These are phyloP conservation scores for Fraxinus pennsylvanica DNA, from an alignment of 257 asterid genomes.

Conservation along the genomic window DNA sequence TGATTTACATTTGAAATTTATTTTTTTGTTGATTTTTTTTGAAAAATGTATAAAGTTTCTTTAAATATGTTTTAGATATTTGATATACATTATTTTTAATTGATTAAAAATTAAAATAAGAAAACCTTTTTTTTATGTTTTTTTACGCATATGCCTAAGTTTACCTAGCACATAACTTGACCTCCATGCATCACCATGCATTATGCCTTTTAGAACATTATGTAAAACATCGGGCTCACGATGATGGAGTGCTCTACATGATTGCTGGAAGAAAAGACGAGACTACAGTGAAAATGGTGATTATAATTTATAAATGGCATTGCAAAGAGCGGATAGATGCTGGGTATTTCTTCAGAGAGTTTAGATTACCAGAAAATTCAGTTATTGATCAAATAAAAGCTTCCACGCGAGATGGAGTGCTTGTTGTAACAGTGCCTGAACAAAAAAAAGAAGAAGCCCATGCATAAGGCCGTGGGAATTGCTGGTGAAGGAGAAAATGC, in stretches of 20 bases:
- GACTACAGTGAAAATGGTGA: neutral
- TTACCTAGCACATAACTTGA: no score
- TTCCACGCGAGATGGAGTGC: constrained; percentile 47
- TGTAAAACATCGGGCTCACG: constrained; percentile 20
- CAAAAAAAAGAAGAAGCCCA: constrained; percentile 31
- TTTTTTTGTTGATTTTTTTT: no score
- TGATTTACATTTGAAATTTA: no score
- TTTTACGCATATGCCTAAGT: no score
- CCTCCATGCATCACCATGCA: no score
- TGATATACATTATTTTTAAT: no score
- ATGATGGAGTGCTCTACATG: constrained; percentile 30
- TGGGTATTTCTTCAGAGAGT: constrained; percentile 32
- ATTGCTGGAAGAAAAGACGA: neutral
- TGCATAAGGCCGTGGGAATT: constrained; percentile 34
- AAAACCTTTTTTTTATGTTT: no score
- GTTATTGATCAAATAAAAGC: constrained; percentile 33
- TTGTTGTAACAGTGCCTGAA: constrained; percentile 43
- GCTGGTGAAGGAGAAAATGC: constrained; percentile 25
- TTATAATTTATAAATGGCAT: constrained; percentile 36
- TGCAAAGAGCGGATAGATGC: constrained; percentile 34
- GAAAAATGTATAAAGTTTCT: no score
- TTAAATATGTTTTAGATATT: no score
- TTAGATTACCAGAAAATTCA: constrained; percentile 42
- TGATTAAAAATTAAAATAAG: no score
- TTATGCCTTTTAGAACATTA: no score